phyloP scores from a whole-genome alignment of 352 stramenopile genomes.

The Globisporangium echinulatum region DNA sequence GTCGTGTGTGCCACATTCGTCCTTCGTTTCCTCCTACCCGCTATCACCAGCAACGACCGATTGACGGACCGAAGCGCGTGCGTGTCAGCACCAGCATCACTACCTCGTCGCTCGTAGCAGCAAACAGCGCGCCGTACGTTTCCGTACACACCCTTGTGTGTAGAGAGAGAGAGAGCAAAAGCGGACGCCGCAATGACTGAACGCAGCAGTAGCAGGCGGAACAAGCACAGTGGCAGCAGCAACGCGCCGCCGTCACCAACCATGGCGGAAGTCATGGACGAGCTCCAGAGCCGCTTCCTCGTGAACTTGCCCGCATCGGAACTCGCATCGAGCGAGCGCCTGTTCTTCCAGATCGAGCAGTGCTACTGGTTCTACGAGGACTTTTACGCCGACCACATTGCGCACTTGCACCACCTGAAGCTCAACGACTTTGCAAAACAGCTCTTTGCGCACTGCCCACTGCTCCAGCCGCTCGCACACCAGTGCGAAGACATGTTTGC shows the following conservation, averaged over 20 bases:
- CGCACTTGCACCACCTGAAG: conserved; percentile 86
- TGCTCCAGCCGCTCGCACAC: conserved; percentile 79
- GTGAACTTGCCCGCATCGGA: conserved; percentile 91
- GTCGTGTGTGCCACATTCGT: too few species aligned
- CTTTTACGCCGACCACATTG: conserved; percentile 90
- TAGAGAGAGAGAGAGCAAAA: neutral
- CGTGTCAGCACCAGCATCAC: too few species aligned
- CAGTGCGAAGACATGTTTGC: conserved; percentile 91
- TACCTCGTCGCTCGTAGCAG: neutral
- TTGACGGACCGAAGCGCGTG: too few species aligned
- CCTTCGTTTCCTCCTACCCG: too few species aligned
- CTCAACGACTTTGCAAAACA: conserved; percentile 91
- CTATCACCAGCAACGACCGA: neutral
- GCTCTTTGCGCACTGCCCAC: conserved; percentile 89
- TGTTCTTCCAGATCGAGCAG: conserved; percentile 98
- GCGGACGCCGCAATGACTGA: conserved; percentile 2
- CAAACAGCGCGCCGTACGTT: neutral
- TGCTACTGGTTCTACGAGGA: conserved; percentile 98
- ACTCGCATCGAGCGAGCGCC: conserved; percentile 86
- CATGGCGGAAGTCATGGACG: conserved; percentile 92
- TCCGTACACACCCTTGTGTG: neutral
- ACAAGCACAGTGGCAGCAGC: neutral
- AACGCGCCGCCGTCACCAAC: conserved; percentile 20
- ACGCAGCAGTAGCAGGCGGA: conserved; percentile 10
- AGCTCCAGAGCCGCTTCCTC: conserved; percentile 94